Conservation (phyloP, 225 moss, liverwort and hornwort species). For the Antitrichia curtipendula region DNA sequence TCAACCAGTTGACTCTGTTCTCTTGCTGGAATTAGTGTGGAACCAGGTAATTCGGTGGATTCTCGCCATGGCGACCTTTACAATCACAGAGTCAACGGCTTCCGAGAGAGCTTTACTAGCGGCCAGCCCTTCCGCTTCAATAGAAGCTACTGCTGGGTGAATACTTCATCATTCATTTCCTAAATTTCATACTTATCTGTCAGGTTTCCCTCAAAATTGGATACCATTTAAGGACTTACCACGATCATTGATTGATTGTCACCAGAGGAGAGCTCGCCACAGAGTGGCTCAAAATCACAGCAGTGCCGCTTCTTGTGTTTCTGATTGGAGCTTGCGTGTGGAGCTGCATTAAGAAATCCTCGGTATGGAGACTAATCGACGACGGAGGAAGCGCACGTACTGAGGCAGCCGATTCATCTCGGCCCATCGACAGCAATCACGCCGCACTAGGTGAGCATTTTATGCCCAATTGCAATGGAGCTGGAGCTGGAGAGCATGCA, state of each 20-base stretch:
- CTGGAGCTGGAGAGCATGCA: no score
- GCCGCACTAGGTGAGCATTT: no score
- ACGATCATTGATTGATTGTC: background rate
- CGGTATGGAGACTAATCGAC: background rate
- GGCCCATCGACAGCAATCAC: background rate
- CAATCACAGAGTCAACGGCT: background rate
- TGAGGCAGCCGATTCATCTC: background rate
- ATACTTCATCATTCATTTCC: background rate
- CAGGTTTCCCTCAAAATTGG: background rate
- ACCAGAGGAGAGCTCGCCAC: background rate
- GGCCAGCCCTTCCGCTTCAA: background rate
- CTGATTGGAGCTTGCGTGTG: background rate
- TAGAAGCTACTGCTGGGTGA: background rate
- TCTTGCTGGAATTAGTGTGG: background rate
- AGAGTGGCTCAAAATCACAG: background rate
- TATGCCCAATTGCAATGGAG: no score
- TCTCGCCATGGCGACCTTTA: background rate
- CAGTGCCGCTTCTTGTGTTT: background rate
- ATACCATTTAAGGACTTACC: background rate
- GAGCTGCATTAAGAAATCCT: background rate
- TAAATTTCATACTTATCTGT: fast-evolving
- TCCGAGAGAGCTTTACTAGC: background rate
- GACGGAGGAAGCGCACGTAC: background rate
- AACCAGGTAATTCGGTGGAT: background rate
- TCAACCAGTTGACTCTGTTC: background rate